Evolutionary conservation across 2,329 filamentous ascomycete species (phyloP).

Genomic region (Plenodomus lindquistii): DNA sequence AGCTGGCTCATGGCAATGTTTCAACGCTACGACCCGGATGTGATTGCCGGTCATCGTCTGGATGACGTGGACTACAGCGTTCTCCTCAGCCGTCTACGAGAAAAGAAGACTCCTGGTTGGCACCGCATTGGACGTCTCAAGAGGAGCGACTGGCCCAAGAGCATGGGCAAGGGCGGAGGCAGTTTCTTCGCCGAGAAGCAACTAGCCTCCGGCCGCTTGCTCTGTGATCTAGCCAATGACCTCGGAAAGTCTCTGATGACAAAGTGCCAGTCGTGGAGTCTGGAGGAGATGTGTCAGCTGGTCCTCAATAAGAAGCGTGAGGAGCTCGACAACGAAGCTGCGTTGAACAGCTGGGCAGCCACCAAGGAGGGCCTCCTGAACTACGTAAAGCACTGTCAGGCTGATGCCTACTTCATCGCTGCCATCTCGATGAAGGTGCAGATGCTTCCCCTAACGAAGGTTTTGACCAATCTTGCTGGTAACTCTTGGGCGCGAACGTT

Average conservation of each 20-base stretch:
- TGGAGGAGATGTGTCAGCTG: constrained; percentile 95
- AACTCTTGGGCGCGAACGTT: constrained; percentile 98
- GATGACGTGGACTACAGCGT: constrained; percentile 97
- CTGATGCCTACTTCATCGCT: constrained; percentile 94
- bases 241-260: constrained; percentile 96
- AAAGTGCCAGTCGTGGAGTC: constrained; percentile 96
- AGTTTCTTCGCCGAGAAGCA: constrained; percentile 94
- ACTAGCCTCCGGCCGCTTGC: constrained; percentile 81
- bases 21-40: constrained; percentile 87
- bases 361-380: constrained; percentile 87
- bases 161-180: constrained; percentile 81
- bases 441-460: constrained; percentile 90
- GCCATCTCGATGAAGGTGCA: constrained; percentile 87
- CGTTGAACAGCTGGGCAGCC: constrained; percentile 82
- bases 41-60: constrained; percentile 91
- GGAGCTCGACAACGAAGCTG: constrained; percentile 86
- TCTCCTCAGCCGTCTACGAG: constrained; percentile 80
- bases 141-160: constrained; percentile 82
- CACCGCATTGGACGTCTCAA: constrained; percentile 88
- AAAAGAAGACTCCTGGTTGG: constrained; percentile 93
- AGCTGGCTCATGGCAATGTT: constrained; percentile 88
- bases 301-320: constrained; percentile 78
- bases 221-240: constrained; percentile 95
- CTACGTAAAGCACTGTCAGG: constrained; percentile 90
- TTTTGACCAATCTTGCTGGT: constrained; percentile 92